phyloP scores from a whole-genome alignment of 129 eudicot genomes.

The Gnaphalium uliginosum region DNA sequence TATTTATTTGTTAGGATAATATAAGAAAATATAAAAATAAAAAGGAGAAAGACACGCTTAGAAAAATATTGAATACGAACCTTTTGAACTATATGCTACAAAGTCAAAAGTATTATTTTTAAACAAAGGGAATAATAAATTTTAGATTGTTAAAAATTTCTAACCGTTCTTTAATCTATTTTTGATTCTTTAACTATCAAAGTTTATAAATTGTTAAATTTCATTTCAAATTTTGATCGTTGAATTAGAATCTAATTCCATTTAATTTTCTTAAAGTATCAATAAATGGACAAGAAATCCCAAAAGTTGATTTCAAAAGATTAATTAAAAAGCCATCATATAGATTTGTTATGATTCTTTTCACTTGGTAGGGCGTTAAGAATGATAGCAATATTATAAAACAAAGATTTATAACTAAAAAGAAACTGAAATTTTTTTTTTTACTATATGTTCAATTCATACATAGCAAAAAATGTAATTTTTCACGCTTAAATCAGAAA shows the following conservation, averaged over 20 bases:
- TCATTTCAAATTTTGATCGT: neutral
- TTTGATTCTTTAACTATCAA: neutral
- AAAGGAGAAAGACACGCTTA: neutral
- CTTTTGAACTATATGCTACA: neutral
- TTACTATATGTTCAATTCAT: neutral
- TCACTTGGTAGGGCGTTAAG: no score
- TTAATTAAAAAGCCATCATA: neutral
- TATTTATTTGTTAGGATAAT: no score
- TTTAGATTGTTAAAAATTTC: neutral
- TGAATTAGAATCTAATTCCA: slow-evolving; percentile 17
- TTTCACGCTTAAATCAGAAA: no score
- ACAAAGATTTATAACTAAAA: neutral
- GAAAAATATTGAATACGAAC: neutral
- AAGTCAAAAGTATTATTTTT: neutral
- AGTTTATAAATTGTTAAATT: neutral
- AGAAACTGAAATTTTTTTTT: no score
- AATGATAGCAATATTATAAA: neutral
- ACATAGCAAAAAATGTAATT: neutral
- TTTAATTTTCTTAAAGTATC: neutral
- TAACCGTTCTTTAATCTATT: neutral
- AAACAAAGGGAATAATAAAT: neutral
- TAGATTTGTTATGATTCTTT: no score
- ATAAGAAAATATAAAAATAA: no score
- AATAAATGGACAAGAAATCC: neutral
- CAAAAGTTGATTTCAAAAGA: neutral